Percentiles rank a stretch among this genome's conserved stretches.
Evolutionary conservation across 306 rosid species (phyloP).

Genomic region (Datisca glomerata): DNA sequence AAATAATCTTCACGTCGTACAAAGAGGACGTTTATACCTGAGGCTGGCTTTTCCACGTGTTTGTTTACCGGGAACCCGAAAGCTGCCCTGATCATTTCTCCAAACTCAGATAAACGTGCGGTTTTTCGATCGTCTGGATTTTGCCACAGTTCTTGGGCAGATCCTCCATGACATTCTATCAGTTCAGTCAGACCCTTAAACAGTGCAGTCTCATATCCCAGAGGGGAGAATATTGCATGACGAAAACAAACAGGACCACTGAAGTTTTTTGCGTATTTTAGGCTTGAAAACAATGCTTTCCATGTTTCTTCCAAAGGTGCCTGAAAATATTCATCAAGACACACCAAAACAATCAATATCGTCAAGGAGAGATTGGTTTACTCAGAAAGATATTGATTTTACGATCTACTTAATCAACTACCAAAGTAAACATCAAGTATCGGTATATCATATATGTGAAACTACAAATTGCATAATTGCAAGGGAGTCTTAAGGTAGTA

Average conservation of each 20-base stretch:
- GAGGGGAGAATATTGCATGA: constrained; percentile 71
- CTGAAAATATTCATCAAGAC: constrained; percentile 32
- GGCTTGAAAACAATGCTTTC: constrained; percentile 71
- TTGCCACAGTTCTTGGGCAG: constrained; percentile 63
- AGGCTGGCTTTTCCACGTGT: constrained; percentile 28
- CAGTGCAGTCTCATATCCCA: constrained; percentile 84
- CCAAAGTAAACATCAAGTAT: no score
- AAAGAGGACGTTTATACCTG: constrained; percentile 60
- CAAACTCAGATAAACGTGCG: constrained; percentile 87
- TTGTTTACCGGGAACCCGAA: constrained; percentile 47
- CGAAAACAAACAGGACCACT: constrained; percentile 77
- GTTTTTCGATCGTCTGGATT: constrained; percentile 57
- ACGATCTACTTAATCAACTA: no score
- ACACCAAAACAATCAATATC: constrained; percentile 5
- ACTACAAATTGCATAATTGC: no score
- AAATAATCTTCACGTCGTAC: constrained; percentile 90
- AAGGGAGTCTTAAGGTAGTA: no score
- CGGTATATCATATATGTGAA: no score
- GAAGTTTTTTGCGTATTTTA: constrained; percentile 75
- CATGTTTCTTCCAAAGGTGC: constrained; percentile 87
- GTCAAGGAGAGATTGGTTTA: no score
- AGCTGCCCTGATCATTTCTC: constrained; percentile 81
- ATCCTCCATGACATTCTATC: constrained; percentile 49
- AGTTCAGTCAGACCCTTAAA: constrained; percentile 67
- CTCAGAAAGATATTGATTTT: no score